A percentile compares a stretch with the other conserved stretches of the same genome.
Conservation (phyloP, 1,139 yeast genomes). For the Scheffersomyces cryptocercus region DNA sequence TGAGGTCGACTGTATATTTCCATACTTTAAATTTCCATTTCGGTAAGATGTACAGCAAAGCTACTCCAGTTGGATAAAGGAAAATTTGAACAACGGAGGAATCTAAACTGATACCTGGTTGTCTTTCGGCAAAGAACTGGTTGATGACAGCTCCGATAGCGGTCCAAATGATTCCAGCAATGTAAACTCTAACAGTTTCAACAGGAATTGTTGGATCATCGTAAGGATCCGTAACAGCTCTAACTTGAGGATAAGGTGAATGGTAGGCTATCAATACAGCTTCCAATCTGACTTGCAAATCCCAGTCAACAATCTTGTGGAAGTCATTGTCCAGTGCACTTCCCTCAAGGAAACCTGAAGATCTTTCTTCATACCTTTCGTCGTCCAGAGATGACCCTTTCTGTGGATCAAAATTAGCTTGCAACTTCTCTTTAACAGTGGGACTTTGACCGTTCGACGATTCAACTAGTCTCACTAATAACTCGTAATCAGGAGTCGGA, state of each 20-base stretch:
- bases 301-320: constrained; percentile 12
- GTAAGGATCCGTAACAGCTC: constrained; percentile 55
- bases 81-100: constrained; percentile 29
- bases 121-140: constrained; percentile 58
- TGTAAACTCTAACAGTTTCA: constrained; percentile 60
- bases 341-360: no score
- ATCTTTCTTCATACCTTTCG: not conserved
- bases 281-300: constrained; percentile 16
- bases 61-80: constrained; percentile 24
- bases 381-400: not conserved
- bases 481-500: constrained; percentile 16
- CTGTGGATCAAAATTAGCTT: not conserved
- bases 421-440: not conserved
- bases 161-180: constrained; percentile 57
- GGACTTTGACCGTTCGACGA: not conserved
- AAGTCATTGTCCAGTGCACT: no score
- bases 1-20: constrained; percentile 17
- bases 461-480: constrained; percentile 9
- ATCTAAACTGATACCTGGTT: constrained; percentile 47
- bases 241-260: constrained; percentile 66
- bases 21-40: constrained; percentile 17
- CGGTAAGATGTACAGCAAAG: constrained; percentile 21
- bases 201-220: constrained; percentile 51
- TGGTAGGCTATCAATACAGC: constrained; percentile 45
- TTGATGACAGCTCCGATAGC: constrained; percentile 57